Evolutionary conservation across 2,329 filamentous ascomycete species (phyloP).

Genomic region (Pezicula rhizophila): DNA sequence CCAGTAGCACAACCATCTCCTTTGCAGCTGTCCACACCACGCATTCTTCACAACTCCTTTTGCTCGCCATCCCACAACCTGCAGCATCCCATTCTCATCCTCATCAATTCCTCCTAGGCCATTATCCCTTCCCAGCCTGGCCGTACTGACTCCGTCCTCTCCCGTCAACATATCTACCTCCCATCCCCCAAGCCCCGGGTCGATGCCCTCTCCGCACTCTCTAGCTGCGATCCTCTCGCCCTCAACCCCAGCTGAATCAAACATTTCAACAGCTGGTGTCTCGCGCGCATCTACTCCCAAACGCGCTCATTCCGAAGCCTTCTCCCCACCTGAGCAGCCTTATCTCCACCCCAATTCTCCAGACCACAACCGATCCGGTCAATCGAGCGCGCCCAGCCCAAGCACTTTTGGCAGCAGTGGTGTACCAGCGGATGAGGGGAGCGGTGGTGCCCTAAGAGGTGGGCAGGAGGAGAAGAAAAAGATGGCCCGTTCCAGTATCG

Average conservation of each 20-base stretch:
- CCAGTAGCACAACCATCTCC: background rate
- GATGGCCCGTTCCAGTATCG: constrained; percentile 71
- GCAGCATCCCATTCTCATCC: background rate
- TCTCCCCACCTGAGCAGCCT: constrained; percentile 18
- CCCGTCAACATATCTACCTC: background rate
- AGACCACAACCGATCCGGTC: constrained; percentile 15
- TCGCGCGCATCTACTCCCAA: constrained; percentile 25
- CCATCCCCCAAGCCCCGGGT: constrained; percentile 13
- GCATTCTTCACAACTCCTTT: background rate
- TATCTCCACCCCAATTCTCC: constrained; percentile 27
- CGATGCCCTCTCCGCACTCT: constrained; percentile 29
- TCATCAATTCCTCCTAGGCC: background rate
- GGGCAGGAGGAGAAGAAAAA: constrained; percentile 37
- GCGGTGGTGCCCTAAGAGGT: constrained; percentile 24
- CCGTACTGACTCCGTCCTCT: background rate
- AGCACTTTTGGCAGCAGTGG: constrained; percentile 10
- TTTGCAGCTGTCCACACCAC: background rate
- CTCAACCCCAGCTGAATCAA: constrained; percentile 17
- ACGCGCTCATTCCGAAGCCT: constrained; percentile 27
- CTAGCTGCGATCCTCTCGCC: constrained; percentile 30
- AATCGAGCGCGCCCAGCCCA: constrained; percentile 16
- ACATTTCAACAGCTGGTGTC: constrained; percentile 11
- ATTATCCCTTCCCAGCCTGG: too few relatives aligned
- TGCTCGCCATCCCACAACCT: background rate
- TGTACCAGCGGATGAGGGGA: constrained; percentile 19